Evolutionary conservation across 1,139 yeast genomes (phyloP).

Genomic region (Yueomyces sp.): DNA sequence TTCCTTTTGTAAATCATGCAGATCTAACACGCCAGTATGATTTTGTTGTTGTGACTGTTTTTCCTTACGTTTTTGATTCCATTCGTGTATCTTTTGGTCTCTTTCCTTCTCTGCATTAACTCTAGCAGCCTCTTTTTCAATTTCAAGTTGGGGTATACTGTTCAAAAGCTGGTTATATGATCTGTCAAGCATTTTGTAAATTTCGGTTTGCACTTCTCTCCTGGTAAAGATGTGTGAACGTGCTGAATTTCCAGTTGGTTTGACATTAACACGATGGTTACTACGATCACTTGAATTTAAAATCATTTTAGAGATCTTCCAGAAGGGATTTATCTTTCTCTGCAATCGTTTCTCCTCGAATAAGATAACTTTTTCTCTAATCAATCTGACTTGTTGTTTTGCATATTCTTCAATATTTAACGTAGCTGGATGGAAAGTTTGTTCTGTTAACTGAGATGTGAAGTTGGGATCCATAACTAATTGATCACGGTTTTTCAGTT

Average conservation of each 20-base stretch:
- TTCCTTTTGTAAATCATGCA: constrained; percentile 1
- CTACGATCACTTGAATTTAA: neutral
- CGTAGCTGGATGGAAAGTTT: constrained; percentile 6
- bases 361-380: constrained; percentile 21
- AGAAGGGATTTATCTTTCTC: constrained; percentile 16
- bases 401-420: constrained; percentile 51
- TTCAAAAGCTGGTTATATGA: constrained; percentile 7
- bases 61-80: constrained; percentile 6
- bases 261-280: no score
- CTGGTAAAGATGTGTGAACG: neutral
- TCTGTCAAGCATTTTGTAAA: constrained; percentile 5
- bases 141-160: constrained; percentile 6
- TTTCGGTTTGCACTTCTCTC: constrained; percentile 5
- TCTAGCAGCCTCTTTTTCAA: constrained; percentile 6
- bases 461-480: neutral
- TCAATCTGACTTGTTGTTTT: constrained; percentile 29
- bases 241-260: no score
- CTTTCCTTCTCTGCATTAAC: constrained; percentile 9
- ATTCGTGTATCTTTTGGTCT: constrained; percentile 6
- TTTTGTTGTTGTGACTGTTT: constrained; percentile 3
- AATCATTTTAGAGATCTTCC: constrained; percentile 10
- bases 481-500: neutral
- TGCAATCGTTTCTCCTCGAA: constrained; percentile 20
- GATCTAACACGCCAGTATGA: constrained; percentile 1
- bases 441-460: neutral